Base-by-base conservation (phyloP, 1,284 basidiomycete genomes). In the Fistulinella cinereoalba region DNA sequence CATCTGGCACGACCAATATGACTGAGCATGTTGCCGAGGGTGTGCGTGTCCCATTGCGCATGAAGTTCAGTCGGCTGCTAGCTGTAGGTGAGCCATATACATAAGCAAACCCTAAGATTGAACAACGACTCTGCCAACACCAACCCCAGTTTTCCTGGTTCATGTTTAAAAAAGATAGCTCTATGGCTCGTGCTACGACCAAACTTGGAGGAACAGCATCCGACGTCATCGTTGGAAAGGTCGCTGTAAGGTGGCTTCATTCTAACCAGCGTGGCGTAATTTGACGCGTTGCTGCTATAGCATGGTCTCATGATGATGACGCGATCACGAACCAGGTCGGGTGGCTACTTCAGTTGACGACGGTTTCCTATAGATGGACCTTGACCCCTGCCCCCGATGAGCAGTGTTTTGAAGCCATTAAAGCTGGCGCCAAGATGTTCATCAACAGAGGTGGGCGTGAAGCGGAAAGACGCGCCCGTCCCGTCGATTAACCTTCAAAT, bases 321-420 rank as follows among this genome's bases (percentile, higher is more conserved):
- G 64, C 51, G 38, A 12, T 62, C 55, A 16, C 40, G 25, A 3
- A 4, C 15, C 27, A 28, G 25, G 11, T n/a, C n/a, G n/a, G n/a
- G n/a, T n/a, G n/a, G n/a, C n/a, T n/a, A n/a, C n/a, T n/a, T n/a
- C n/a, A n/a, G n/a, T 15, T 29, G 12, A 29, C 9, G 3, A 29
- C 12, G 49, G 75, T 0, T 1, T 23, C 7, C 16, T 43, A 1
- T 15, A 62, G 55, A 25, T 60, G 50, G 61, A 58, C 28, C 4
- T 33, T 38, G 3, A 28, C 53, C 18, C 51, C 56, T 3, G 42
- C 57, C 3, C 61, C 77, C 0, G 80, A 86, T 37, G 75, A 80
- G 43, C 67, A 76, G 16, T 75, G 75, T 10, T 85, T 87, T 50
- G 76, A 73, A 27, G 71, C 80, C 1, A 83, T 88, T 69, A 83